These are phyloP conservation scores for Austroboletus niveus DNA, from an alignment of 1,284 basidiomycete species.

Conservation along the genomic window DNA sequence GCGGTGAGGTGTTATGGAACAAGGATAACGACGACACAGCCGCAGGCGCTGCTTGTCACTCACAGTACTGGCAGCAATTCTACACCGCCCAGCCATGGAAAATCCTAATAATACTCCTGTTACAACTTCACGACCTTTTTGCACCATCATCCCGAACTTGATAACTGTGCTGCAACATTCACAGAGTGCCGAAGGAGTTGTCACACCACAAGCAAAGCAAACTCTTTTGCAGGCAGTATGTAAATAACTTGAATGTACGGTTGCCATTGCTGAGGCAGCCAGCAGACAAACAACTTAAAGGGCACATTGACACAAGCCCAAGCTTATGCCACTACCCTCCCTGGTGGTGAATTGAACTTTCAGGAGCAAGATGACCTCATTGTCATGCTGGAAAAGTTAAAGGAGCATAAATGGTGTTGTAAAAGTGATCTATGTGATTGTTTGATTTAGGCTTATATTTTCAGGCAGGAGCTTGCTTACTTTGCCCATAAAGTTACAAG, in stretches of 20 bases:
- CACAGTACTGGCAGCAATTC: too few relatives aligned
- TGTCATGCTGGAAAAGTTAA: slow-evolving; percentile 55
- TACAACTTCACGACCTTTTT: slow-evolving; percentile 38
- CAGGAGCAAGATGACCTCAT: slow-evolving; percentile 67
- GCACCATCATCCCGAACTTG: slow-evolving; percentile 52
- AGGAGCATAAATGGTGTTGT: slow-evolving; percentile 55
- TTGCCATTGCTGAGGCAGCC: background rate
- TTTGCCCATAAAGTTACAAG: slow-evolving; percentile 35
- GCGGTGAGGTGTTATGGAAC: background rate
- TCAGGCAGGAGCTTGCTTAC: slow-evolving; percentile 40
- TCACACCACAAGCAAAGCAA: slow-evolving; percentile 56
- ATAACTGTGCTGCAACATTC: slow-evolving; percentile 52
- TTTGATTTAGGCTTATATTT: background rate
- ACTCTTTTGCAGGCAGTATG: slow-evolving; percentile 59
- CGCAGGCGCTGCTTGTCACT: slow-evolving; percentile 1
- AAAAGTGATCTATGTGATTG: background rate
- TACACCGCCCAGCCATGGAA: slow-evolving; percentile 5
- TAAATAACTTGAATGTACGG: background rate
- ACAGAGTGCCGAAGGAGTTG: slow-evolving; percentile 49
- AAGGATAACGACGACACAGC: slow-evolving; percentile 16
- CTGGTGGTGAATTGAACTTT: slow-evolving; percentile 63
- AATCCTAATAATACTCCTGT: slow-evolving; percentile 9
- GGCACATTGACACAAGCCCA: slow-evolving; percentile 53
- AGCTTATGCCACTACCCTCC: slow-evolving; percentile 51
- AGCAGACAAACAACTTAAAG: slow-evolving; percentile 66